Base-by-base conservation (phyloP, 805 yeast genomes). In the Wickerhamiella occidentalis region DNA sequence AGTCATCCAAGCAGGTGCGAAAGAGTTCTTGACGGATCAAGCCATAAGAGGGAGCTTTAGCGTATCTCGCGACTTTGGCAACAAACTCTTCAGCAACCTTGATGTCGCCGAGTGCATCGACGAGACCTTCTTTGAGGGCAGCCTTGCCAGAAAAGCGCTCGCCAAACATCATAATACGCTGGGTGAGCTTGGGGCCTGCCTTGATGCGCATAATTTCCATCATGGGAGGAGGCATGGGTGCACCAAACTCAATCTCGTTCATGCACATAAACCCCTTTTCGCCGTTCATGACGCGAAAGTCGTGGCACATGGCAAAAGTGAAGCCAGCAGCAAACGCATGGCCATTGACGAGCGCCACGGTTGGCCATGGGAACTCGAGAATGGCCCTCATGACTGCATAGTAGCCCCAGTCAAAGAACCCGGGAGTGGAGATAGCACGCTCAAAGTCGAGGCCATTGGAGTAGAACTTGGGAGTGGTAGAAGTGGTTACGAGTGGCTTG, bases 61-160 rank as follows among this genome's bases (percentile, higher is more conserved):
- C 61, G 23, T 57, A 52, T 28, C 49, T 49, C 22, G 48, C 49
- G 18, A 58, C 49, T 44, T 53, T 48, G 36, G 44, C 46, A 11
- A 57, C 68, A 30, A 66, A 51, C 21, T 35, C 61, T 48, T 61
- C 64, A 3, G 59, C 69, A 44, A 64, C 68, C 1, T 55, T 54
- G 25, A 64, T 45, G n/a, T 58, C 64, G 6, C 71, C 71, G 28
- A 56, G 52, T 1, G 59, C 61, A 40, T 67, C 64, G 40, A 67
- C 56, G 6, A 67, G 43, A 1, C 64, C 96, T 66, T 85, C 95
- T 64, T 88, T 86, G 51, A 88, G 71, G 0, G 97, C 95, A 58
- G 88, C 96, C 61, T 87, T 85, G 3, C 62, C 65, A 3, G 64
- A 43, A 54, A 63, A 67, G 28, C 71, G 53, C 35, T 63, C 62